Evolutionary conservation across 495 filamentous ascomycete genomes (phyloP).

Genomic region (Pyrenula aspistea): DNA sequence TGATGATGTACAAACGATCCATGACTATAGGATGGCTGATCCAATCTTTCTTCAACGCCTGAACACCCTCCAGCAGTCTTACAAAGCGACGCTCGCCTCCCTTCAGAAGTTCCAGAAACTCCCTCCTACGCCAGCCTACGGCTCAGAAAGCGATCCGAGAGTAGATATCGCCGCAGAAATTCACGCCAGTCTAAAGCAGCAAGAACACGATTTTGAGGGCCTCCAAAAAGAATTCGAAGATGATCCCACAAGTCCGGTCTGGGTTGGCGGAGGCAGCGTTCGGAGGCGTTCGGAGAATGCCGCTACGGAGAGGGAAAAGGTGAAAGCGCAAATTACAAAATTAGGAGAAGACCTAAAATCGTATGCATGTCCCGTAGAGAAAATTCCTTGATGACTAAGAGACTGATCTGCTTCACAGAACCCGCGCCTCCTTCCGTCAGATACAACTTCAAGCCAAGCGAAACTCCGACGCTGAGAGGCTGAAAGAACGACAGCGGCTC

Average conservation of each 20-base stretch:
- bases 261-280: conserved; percentile 14
- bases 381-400: conserved; percentile 2
- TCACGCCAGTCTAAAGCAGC: conserved; percentile 66
- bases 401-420: conserved; percentile 30
- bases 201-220: conserved; percentile 78
- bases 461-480: conserved; percentile 57
- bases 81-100: conserved; percentile 57
- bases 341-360: conserved; percentile 56
- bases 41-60: conserved; percentile 29
- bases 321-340: conserved; percentile 50
- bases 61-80: conserved; percentile 52
- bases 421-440: conserved; percentile 63
- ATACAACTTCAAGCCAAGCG: conserved; percentile 75
- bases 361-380: conserved; percentile 27
- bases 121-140: conserved; percentile 42
- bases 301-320: conserved; percentile 42
- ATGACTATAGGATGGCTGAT: conserved; percentile 14
- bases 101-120: conserved; percentile 63
- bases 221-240: conserved; percentile 59
- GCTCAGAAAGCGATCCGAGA: conserved; percentile 43
- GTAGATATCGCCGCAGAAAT: conserved; percentile 76
- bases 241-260: conserved; percentile 21
- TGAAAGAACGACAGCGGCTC: conserved; percentile 65
- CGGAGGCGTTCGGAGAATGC: conserved; percentile 29
- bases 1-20: too few species aligned